Conservation (phyloP, 306 rosid species). For the Benincasa hispida region DNA sequence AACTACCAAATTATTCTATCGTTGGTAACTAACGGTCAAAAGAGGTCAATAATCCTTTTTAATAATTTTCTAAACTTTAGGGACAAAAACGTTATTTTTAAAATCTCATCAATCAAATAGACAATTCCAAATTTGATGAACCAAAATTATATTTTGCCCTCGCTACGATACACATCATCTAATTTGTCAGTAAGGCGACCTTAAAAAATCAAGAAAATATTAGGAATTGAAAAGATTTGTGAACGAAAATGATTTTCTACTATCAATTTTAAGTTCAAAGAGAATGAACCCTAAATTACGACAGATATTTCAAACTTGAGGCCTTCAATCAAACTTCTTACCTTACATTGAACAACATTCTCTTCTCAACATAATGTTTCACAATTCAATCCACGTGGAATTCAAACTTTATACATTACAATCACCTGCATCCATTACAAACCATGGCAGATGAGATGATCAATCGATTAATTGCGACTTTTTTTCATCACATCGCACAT, state of each 20-base stretch:
- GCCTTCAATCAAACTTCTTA: neutral
- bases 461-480: neutral
- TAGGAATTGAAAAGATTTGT: neutral
- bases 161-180: no score
- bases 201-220: neutral
- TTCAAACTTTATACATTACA: neutral
- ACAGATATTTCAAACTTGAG: neutral
- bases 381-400: neutral
- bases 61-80: no score
- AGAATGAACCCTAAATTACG: neutral
- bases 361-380: neutral
- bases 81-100: no score
- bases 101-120: no score
- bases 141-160: no score
- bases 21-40: no score
- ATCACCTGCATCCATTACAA: neutral
- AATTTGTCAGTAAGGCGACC: neutral
- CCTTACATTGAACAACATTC: neutral
- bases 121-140: no score
- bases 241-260: neutral
- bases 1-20: no score
- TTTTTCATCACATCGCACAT: neutral
- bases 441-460: neutral
- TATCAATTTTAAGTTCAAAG: neutral
- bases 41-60: no score